phyloP scores from a whole-genome alignment of 2,329 filamentous ascomycete species.

The Sphaerulina vaccinii region DNA sequence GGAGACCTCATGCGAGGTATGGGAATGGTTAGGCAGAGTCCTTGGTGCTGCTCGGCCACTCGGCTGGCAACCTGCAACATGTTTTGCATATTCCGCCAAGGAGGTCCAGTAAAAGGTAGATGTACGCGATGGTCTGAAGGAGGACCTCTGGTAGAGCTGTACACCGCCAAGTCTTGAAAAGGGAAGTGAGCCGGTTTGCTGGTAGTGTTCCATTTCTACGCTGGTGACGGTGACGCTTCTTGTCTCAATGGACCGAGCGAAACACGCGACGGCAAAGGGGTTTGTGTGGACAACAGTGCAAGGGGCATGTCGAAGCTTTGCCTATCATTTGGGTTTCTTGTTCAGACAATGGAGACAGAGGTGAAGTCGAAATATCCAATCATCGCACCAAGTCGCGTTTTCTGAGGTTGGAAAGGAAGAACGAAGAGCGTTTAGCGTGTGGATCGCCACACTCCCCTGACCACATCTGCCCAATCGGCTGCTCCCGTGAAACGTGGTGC shows the following conservation, averaged over 20 bases:
- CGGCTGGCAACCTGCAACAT: slow-evolving; percentile 3
- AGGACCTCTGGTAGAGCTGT: slow-evolving; percentile 12
- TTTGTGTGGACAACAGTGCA: slow-evolving; percentile 10
- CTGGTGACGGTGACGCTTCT: slow-evolving; percentile 11
- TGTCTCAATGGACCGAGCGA: slow-evolving; percentile 13
- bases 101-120: slow-evolving; percentile 6
- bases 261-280: slow-evolving; percentile 4
- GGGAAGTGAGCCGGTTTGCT: slow-evolving; percentile 10
- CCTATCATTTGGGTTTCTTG: slow-evolving; percentile 11
- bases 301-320: slow-evolving; percentile 12
- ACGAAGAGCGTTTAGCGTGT: slow-evolving; percentile 1
- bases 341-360: not conserved
- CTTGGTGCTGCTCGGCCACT: not conserved
- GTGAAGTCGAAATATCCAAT: slow-evolving; percentile 19
- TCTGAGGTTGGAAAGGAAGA: slow-evolving; percentile 10
- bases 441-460: not conserved
- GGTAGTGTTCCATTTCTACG: slow-evolving; percentile 8
- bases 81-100: slow-evolving; percentile 11
- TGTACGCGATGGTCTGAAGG: slow-evolving; percentile 8
- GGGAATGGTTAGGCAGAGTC: slow-evolving; percentile 11
- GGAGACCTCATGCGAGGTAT: slow-evolving; percentile 17
- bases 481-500: not conserved
- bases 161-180: slow-evolving; percentile 11
- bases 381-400: not conserved
- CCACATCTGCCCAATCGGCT: too few species aligned